phyloP scores from a whole-genome alignment of 164 flowering plant genomes.

The Annona cherimola region DNA sequence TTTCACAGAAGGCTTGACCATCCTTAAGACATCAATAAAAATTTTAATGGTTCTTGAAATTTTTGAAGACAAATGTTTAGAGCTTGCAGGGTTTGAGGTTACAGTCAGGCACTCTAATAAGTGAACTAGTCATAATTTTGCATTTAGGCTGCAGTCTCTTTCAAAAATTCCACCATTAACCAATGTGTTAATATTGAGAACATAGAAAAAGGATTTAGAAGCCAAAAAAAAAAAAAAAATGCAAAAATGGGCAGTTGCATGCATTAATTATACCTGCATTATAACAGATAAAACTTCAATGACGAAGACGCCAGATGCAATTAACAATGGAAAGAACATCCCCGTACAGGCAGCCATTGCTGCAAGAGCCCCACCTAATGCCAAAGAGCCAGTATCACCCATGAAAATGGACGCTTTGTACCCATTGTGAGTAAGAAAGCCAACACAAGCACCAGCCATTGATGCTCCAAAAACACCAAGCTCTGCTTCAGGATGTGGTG shows the following conservation, averaged over 20 bases:
- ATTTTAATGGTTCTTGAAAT: too few species aligned
- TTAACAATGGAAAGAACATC: constrained; percentile 84
- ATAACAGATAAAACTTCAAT: constrained; percentile 63
- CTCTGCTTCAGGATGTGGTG: constrained; percentile 32
- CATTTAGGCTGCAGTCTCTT: too few species aligned
- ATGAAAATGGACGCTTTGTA: constrained; percentile 85
- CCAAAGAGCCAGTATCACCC: constrained; percentile 92
- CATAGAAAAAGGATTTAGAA: too few species aligned
- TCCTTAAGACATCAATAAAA: too few species aligned
- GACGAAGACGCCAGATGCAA: constrained; percentile 74
- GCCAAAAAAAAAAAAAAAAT: not conserved
- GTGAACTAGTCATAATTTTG: too few species aligned
- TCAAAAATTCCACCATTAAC: too few species aligned
- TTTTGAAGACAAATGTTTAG: too few species aligned
- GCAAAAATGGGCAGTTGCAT: not conserved
- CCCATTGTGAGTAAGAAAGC: constrained; percentile 84
- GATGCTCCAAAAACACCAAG: constrained; percentile 87
- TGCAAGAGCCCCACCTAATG: constrained; percentile 85
- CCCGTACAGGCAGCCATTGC: constrained; percentile 97
- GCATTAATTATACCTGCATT: constrained; percentile 52
- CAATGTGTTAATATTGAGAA: too few species aligned
- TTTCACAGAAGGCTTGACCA: too few species aligned
- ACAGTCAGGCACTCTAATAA: too few species aligned
- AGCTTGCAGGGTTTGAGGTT: too few species aligned
- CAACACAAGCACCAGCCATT: constrained; percentile 95